Base-by-base conservation (phyloP, 129 eudicot species). In the Saposhnikovia divaricata region DNA sequence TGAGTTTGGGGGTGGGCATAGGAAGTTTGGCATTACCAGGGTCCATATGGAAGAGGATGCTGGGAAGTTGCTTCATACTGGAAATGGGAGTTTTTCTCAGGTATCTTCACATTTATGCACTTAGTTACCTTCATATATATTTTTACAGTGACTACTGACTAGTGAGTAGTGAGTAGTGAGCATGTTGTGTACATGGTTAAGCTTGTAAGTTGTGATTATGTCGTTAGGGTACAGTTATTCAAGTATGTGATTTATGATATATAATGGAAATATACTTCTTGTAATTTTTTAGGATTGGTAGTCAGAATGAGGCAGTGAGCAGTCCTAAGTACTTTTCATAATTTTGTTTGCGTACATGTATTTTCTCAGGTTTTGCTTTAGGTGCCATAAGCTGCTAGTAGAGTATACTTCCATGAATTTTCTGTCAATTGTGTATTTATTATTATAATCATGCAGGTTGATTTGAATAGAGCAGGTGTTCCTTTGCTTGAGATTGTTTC, bases 1-100 rank as follows among this genome's bases (percentile, higher is more conserved):
- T 84, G 98, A 95, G 79, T 90, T 86, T 88, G 98, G 98, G 82
- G 97, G 96, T 40, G 98, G 98, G 48, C 98, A 95, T 80, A 87
- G 96, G 85, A 90, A 88, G 80, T 95, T 95, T 80, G 97, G 98
- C 23, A 83, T 95, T 66, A 95, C 97, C 37, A 81, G 98, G 82
- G 97, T 95, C 84, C 98, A 95, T 87, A 90, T 95, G 97, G 98
- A 95, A 81, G 98, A 95, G 83, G 98, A 95, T 87, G 97, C 98
- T 12, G 97, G 98, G 44, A 95, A 95, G 87, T 87, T 92, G 65
- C 97, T 95, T 83, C 98, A 95, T 83, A 83, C 97, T 0, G 97
- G 90, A 55, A 80, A 77, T 74, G 96, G 97, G 63, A 85, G 77
- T 78, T 88, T 77, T 85, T 92, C 97, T 61, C 96, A 92, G 97